These are phyloP conservation scores for Arctium lappa DNA, from an alignment of 129 eudicot species.

Conservation along the genomic window DNA sequence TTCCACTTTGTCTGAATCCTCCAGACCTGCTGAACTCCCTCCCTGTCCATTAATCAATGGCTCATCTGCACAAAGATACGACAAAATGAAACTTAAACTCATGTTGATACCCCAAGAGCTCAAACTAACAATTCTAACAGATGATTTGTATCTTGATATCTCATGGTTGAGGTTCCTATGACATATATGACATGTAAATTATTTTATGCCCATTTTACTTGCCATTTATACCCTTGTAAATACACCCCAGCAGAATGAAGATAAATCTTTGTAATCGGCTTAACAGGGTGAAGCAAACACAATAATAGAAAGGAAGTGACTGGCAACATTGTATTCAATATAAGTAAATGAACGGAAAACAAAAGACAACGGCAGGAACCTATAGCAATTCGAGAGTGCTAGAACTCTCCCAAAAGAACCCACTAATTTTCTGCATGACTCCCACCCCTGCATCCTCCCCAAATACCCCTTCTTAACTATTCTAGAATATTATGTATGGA, in stretches of 20 bases:
- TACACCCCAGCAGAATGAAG: neutral
- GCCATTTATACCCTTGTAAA: neutral
- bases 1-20: constrained; percentile 18
- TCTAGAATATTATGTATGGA: too few species aligned
- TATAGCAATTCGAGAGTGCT: too few species aligned
- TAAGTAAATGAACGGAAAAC: too few species aligned
- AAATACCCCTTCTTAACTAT: too few species aligned
- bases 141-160: neutral
- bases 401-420: too few species aligned
- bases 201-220: neutral
- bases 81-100: neutral
- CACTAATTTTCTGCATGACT: too few species aligned
- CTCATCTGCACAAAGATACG: constrained; percentile 18
- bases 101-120: neutral
- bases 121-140: neutral
- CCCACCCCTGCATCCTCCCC: too few species aligned
- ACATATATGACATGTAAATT: neutral
- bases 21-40: constrained; percentile 24
- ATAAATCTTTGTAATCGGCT: too few species aligned
- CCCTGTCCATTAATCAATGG: neutral
- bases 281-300: too few species aligned
- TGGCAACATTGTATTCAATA: too few species aligned
- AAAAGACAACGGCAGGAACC: too few species aligned
- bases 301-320: too few species aligned
- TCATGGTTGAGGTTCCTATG: neutral